phyloP scores from a whole-genome alignment of 169 alveolate species.

The Eimeria zaria region DNA sequence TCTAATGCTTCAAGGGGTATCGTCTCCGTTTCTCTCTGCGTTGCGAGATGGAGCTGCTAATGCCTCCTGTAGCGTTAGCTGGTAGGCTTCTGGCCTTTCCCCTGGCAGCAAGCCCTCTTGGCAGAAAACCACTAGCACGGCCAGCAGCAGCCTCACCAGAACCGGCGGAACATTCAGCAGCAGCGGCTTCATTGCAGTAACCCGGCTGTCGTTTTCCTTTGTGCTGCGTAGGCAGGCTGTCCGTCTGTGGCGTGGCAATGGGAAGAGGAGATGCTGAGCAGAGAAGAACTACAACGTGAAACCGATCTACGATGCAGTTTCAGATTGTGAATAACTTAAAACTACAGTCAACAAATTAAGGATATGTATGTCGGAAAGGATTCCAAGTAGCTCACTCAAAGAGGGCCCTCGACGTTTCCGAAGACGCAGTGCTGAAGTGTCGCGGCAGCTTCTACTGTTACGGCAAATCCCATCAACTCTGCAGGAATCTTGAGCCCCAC shows the following conservation, averaged over 20 bases:
- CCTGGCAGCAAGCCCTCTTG: background rate
- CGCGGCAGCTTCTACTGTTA: background rate
- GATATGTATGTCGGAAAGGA: background rate
- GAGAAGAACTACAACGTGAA: background rate
- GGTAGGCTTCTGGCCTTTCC: background rate
- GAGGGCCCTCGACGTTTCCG: constrained; percentile 56
- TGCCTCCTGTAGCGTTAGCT: constrained; percentile 19
- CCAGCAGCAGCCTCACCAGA: background rate
- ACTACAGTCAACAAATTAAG: background rate
- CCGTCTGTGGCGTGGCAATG: constrained; percentile 10
- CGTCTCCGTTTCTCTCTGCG: constrained; percentile 36
- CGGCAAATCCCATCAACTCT: background rate
- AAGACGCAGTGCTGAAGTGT: constrained; percentile 24
- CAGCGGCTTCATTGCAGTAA: constrained; percentile 1
- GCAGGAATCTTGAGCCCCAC: background rate
- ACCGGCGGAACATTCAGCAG: background rate
- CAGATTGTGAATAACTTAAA: background rate
- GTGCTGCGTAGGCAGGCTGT: background rate
- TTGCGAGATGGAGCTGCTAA: constrained; percentile 40
- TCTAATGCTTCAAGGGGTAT: constrained; percentile 15
- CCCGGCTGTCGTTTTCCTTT: constrained; percentile 1
- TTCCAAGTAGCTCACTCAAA: constrained; percentile 10
- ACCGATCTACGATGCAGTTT: background rate
- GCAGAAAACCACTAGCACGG: constrained; percentile 10
- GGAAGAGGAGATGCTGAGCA: constrained; percentile 53